Evolutionary conservation across 805 yeast species (phyloP).

Genomic region (Kodamaea sagamina): DNA sequence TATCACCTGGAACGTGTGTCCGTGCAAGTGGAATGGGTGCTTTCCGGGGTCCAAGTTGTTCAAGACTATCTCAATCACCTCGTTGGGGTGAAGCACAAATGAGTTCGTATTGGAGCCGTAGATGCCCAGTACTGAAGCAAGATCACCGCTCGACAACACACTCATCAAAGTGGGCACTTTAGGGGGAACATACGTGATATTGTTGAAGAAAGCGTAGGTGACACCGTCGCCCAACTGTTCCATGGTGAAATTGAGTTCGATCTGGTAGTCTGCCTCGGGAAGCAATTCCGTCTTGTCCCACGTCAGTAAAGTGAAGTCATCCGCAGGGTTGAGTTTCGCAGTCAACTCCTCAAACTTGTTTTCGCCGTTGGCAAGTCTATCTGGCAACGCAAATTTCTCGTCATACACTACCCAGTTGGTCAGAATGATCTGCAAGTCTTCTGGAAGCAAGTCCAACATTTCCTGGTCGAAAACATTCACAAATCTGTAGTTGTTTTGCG

Average conservation of each 20-base stretch:
- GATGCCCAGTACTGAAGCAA: slow-evolving; percentile 57
- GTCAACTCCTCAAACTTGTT: slow-evolving; percentile 42
- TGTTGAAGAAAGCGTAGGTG: slow-evolving; percentile 75
- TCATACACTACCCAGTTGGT: slow-evolving; percentile 60
- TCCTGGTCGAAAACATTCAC: slow-evolving; percentile 61
- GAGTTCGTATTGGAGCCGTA: slow-evolving; percentile 75
- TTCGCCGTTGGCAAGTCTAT: slow-evolving; percentile 28
- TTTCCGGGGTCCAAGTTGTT: slow-evolving; percentile 80
- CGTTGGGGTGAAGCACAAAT: slow-evolving; percentile 57
- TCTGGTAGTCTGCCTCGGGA: slow-evolving; percentile 62
- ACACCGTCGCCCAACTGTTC: slow-evolving; percentile 72
- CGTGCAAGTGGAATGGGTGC: slow-evolving; percentile 80
- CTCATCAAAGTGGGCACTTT: slow-evolving; percentile 70
- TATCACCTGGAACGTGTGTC: slow-evolving; percentile 67
- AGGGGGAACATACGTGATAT: slow-evolving; percentile 63
- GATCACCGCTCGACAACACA: slow-evolving; percentile 54
- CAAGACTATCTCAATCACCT: slow-evolving; percentile 71
- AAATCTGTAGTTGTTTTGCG: slow-evolving; percentile 55
- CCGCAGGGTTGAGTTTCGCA: slow-evolving; percentile 38
- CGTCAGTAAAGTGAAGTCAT: slow-evolving; percentile 80
- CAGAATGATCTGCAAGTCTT: slow-evolving; percentile 53
- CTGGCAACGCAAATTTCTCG: slow-evolving; percentile 26
- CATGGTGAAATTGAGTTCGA: slow-evolving; percentile 62
- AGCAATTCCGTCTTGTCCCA: slow-evolving; percentile 49
- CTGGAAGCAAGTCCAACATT: slow-evolving; percentile 72